These are phyloP conservation scores for Crepidotus variabilis DNA, from an alignment of 768 basidiomycete genomes.

Conservation along the genomic window DNA sequence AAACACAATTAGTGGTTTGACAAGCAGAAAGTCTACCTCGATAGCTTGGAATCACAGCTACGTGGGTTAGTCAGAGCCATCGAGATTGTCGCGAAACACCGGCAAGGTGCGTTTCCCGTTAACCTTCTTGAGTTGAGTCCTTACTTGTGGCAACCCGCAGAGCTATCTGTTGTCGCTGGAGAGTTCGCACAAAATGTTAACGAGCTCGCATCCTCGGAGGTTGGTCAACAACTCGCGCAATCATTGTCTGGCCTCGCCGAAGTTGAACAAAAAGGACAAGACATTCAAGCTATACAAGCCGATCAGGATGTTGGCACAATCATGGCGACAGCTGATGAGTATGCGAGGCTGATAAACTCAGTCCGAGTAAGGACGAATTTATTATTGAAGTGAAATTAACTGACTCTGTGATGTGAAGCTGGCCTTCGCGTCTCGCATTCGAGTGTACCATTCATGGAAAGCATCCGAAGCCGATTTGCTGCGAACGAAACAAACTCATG, in stretches of 20 bases:
- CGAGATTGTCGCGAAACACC: conserved; percentile 79
- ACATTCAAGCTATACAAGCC: conserved; percentile 69
- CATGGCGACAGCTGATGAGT: conserved; percentile 88
- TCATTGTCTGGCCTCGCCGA: conserved; percentile 70
- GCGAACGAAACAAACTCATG: conserved; percentile 72
- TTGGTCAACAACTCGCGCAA: conserved; percentile 68
- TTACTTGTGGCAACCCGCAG: conserved; percentile 28
- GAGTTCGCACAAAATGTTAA: conserved; percentile 76
- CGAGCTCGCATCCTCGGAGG: conserved; percentile 72
- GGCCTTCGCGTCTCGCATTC: conserved; percentile 85
- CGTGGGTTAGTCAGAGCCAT: conserved; percentile 85
- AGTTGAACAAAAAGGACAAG: conserved; percentile 70
- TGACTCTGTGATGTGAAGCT: conserved; percentile 39
- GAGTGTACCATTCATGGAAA: conserved; percentile 80
- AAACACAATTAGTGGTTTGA: conserved; percentile 79
- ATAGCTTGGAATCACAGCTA: conserved; percentile 86
- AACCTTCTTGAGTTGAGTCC: not conserved
- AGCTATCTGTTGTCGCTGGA: conserved; percentile 63
- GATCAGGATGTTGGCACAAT: conserved; percentile 81
- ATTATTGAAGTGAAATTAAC: not conserved
- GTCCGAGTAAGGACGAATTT: conserved; percentile 59
- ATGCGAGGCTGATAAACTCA: conserved; percentile 84
- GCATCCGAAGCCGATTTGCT: conserved; percentile 70
- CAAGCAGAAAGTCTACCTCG: conserved; percentile 77
- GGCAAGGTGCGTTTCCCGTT: conserved; percentile 47